Evolutionary conservation across 78 protist species (phyloP), one percentile per base, ranked within the genome.

Genomic region (Anaeramoeba ignava): DNA sequence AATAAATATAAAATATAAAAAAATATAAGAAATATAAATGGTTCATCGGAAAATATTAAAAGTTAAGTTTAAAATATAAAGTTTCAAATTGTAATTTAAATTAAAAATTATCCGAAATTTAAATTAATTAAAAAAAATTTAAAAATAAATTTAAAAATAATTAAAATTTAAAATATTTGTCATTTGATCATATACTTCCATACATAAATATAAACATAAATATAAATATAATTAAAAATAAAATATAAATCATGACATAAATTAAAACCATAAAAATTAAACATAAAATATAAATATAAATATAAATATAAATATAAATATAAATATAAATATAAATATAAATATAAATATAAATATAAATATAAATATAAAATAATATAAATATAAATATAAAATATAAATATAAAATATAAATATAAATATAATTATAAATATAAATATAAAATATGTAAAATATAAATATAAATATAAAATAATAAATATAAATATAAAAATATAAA

Each of bases 341-440:
- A n/a, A n/a, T n/a, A n/a, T n/a, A n/a, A n/a, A n/a, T n/a, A n/a
- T n/a, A n/a, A n/a, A n/a, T n/a, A n/a, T n/a, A n/a, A n/a, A n/a
- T n/a, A n/a, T n/a, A n/a, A n/a, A n/a, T n/a, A 68, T 68, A 68
- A 68, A n/a, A 68, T 33, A 68, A n/a, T n/a, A 68, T 68, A 68
- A 68, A 68, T 68, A n/a, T 33, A 68, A 68, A 68, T 68, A 68
- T 33, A 68, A 68, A 33, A n/a, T 68, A n/a, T 68, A 68, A 68
- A 68, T 68, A 68, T 33, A n/a, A 68, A n/a, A 33, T n/a, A 68
- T 33, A 68, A 33, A 68, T n/a, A 68, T 68, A 33, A 33, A 68
- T 68, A n/a, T n/a, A 68, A 68, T 68, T 68, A n/a, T n/a, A 68
- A 68, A 68, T n/a, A 33, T 68, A n/a, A 68, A 68, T n/a, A 68